Evolutionary conservation across 495 filamentous ascomycete species (phyloP).

Genomic region (Lepidopterella palustris): DNA sequence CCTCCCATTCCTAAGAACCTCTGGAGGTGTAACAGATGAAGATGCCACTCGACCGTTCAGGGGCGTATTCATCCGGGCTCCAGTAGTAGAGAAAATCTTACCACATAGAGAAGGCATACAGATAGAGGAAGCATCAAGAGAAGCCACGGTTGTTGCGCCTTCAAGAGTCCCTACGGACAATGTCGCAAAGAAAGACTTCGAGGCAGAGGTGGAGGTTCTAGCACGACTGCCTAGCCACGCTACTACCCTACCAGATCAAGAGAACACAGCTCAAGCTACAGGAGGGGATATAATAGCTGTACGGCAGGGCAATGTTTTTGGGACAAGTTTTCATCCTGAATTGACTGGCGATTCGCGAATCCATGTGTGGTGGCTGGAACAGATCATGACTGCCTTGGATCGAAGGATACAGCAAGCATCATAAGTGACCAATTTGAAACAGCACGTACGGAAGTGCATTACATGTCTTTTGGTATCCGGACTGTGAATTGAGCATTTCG

Average conservation of each 20-base stretch:
- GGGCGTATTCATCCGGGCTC: slow-evolving; percentile 89
- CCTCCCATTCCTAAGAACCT: slow-evolving; percentile 58
- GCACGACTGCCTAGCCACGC: slow-evolving; percentile 46
- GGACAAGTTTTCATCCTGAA: slow-evolving; percentile 95
- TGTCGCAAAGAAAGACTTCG: slow-evolving; percentile 21
- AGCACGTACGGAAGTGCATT: background rate
- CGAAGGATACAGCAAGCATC: slow-evolving; percentile 14
- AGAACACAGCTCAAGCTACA: slow-evolving; percentile 43
- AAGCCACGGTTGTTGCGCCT: slow-evolving; percentile 63
- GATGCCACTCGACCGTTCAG: slow-evolving; percentile 50
- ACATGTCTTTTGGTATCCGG: background rate
- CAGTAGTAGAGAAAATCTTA: slow-evolving; percentile 81
- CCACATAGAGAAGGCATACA: slow-evolving; percentile 48
- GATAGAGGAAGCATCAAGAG: slow-evolving; percentile 43
- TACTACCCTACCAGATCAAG: slow-evolving; percentile 15
- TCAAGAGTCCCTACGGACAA: slow-evolving; percentile 36
- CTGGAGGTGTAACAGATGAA: background rate
- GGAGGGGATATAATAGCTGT: slow-evolving; percentile 86
- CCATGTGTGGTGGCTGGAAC: slow-evolving; percentile 85
- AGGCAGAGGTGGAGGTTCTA: slow-evolving; percentile 51
- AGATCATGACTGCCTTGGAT: slow-evolving; percentile 47
- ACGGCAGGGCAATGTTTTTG: slow-evolving; percentile 87
- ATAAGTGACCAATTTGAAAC: slow-evolving; percentile 11
- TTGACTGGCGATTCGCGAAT: slow-evolving; percentile 84
- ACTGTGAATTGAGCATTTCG: background rate